Percentiles rank a stretch among this genome's conserved stretches.
Evolutionary conservation across 306 rosid genomes (phyloP).

Genomic region (Quercus suber): DNA sequence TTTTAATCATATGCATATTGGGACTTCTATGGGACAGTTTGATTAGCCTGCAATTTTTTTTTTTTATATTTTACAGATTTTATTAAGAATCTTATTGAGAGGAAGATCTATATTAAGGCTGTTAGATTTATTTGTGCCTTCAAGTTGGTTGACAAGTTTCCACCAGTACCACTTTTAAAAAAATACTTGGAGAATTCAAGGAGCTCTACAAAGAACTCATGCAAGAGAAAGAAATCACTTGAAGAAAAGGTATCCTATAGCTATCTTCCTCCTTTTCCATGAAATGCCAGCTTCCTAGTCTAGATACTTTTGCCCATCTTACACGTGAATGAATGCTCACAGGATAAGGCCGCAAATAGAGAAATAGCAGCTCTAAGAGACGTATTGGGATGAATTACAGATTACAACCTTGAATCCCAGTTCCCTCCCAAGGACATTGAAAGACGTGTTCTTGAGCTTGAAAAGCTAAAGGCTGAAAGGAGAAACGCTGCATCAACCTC

Average conservation of each 20-base stretch:
- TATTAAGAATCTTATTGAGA: constrained; percentile 35
- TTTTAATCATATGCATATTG: background rate
- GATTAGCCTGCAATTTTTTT: background rate
- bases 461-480: constrained; percentile 21
- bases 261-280: background rate
- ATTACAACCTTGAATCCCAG: constrained; percentile 33
- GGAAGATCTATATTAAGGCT: constrained; percentile 46
- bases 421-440: constrained; percentile 28
- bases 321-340: background rate
- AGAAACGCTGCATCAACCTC: background rate
- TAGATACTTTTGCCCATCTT: background rate
- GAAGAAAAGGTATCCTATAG: constrained; percentile 27
- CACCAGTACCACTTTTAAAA: constrained; percentile 34
- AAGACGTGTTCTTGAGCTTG: constrained; percentile 23
- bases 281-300: background rate
- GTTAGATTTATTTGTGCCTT: constrained; percentile 50
- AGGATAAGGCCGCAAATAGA: constrained; percentile 34
- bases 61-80: constrained; percentile 25
- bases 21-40: constrained; percentile 5
- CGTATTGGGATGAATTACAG: constrained; percentile 39
- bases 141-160: constrained; percentile 39
- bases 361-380: constrained; percentile 35
- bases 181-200: constrained; percentile 16
- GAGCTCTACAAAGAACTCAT: background rate
- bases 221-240: background rate